Evolutionary conservation across 2,329 filamentous ascomycete genomes (phyloP), one percentile per base, ranked within the genome.

Genomic region (Pseudonectria foliicola): DNA sequence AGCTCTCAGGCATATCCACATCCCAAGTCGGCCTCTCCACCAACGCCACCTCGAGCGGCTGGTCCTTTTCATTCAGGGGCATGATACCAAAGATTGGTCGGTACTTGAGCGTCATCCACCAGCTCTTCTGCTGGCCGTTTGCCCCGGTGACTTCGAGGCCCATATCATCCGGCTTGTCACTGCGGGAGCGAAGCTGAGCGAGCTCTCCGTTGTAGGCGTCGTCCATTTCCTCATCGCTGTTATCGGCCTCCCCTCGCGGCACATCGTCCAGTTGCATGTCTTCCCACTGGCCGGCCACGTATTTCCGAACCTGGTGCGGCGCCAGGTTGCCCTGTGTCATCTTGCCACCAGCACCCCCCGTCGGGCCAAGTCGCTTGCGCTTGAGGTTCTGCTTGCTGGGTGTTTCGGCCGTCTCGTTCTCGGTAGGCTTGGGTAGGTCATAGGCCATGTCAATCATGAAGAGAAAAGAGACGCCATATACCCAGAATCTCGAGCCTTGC

Each of bases 91-190:
- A 68, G 49, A 98, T 88, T n/a, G 89, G 85, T 39, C 89, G 75
- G 62, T 96, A 98, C 61, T 94, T 93, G 70, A 84, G 88, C 5
- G 89, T 94, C 56, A 81, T 77, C 86, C 88, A 96, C 64, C 66
- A 74, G 42, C 60, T 63, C 42, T 56, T 61, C 31, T 50, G 53
- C 40, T 52, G 50, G 37, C 46, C 52, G 29, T 44, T 44, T 33
- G 45, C 44, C 28, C 46, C 47, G 21, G 42, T 34, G 26, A 44
- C 42, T 25, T 52, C 46, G 6, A 44, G 25, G 29, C 37, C 25
- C 34, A 43, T 30, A 27, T 37, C 35, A 35, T 44, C 38, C 34
- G 25, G 39, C 32, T 21, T 38, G 36, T 44, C 49, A 43, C 44
- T 50, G 27, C 37, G 43, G 42, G 51, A 53, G 39, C 59, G 56